These are phyloP conservation scores for Dittrichia graveolens DNA, from an alignment of 129 eudicot species.

Conservation along the genomic window DNA sequence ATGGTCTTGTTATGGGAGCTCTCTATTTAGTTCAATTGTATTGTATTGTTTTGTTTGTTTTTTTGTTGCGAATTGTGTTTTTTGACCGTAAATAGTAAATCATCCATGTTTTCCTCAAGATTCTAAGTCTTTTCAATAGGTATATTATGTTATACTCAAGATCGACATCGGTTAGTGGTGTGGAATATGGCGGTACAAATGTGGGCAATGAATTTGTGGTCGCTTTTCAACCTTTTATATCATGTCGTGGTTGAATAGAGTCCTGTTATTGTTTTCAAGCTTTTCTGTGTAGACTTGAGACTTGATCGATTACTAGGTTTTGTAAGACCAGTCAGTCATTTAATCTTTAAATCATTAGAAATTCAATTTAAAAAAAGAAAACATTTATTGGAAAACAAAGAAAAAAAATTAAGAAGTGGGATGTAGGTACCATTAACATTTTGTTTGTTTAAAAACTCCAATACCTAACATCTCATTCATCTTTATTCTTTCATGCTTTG, in stretches of 20 bases:
- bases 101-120: slow-evolving; percentile 9
- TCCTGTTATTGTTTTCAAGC: neutral
- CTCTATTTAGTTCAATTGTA: slow-evolving; percentile 47
- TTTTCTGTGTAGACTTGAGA: no score
- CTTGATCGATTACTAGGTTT: no score
- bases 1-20: slow-evolving; percentile 41
- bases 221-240: neutral
- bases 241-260: neutral
- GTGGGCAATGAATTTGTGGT: neutral
- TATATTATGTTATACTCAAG: slow-evolving; percentile 1
- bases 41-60: neutral
- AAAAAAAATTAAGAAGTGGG: neutral
- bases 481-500: slow-evolving; percentile 48
- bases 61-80: slow-evolving; percentile 5
- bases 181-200: slow-evolving; percentile 15
- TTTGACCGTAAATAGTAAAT: slow-evolving; percentile 18
- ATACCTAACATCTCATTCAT: slow-evolving; percentile 29
- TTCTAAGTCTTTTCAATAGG: neutral
- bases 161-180: neutral
- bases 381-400: no score
- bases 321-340: no score
- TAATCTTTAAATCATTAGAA: no score
- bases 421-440: slow-evolving; percentile 3
- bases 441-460: slow-evolving; percentile 21
- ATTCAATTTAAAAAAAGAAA: no score